These are phyloP conservation scores for Eimeria maxima DNA, from an alignment of 169 alveolate genomes.

Conservation along the genomic window DNA sequence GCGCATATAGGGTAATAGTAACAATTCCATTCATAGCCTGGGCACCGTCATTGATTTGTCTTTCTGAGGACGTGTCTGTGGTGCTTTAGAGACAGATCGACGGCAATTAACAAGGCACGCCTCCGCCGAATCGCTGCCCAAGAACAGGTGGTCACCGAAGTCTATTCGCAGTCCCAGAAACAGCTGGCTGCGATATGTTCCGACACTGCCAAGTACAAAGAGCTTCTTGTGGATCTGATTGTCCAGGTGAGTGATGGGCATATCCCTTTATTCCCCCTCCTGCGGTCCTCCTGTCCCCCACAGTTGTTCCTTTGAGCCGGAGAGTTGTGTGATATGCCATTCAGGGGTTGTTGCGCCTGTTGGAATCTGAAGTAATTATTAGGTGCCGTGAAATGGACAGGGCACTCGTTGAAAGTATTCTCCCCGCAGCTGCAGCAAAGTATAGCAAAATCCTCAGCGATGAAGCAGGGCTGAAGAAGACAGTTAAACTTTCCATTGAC, in stretches of 20 bases:
- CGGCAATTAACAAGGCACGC: constrained; percentile 94
- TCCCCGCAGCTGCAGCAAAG: constrained; percentile 87
- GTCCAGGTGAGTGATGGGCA: constrained; percentile 87
- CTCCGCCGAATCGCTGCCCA: constrained; percentile 93
- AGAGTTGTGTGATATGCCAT: constrained; percentile 65
- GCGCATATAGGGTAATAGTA: background rate
- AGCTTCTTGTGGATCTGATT: constrained; percentile 88
- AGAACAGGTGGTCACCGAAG: constrained; percentile 90
- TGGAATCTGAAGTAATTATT: constrained; percentile 91
- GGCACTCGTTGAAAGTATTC: constrained; percentile 89
- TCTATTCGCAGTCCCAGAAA: constrained; percentile 87
- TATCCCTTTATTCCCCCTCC: background rate
- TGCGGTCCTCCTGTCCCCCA: background rate
- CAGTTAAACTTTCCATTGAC: constrained; percentile 90
- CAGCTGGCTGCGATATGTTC: constrained; percentile 87
- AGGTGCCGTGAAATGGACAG: constrained; percentile 93
- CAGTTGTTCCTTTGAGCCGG: background rate
- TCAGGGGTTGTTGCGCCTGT: constrained; percentile 89
- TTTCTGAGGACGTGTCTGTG: background rate
- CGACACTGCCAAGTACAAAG: constrained; percentile 88
- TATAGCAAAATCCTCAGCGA: constrained; percentile 88
- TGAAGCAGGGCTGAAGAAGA: constrained; percentile 88
- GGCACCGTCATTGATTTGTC: background rate
- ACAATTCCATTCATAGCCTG: background rate
- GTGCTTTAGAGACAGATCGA: constrained; percentile 89